Base-by-base conservation (phyloP, 208 protist species). In the Phytomonas francai region DNA sequence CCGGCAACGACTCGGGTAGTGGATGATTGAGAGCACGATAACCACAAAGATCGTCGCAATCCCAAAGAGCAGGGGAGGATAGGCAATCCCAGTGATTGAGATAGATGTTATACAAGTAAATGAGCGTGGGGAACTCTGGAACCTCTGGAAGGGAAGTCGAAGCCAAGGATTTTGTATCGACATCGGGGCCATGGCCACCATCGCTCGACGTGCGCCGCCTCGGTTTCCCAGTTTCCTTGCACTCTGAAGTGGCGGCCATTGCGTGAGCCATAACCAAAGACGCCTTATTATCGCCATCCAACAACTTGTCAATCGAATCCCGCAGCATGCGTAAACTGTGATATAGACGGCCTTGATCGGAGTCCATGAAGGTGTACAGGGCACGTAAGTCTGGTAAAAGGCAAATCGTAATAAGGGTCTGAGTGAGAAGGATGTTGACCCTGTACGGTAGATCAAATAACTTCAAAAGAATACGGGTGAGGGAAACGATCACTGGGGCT, bases 301-400 rank as follows among this genome's bases (percentile, higher is more conserved):
- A 42, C 33, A 71, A 72, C 16, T 56, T 57, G 9, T 80, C 82
- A 27, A 87, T 34, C 14, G 61, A 32, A 16, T 67, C 70, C 25
- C 74, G 80, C 60, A 88, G 39, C 39, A 72, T 70, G 12, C 73
- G 56, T 34, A 92, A 69, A 11, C 81, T 64, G 30, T 70, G 63
- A 32, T 77, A 66, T 33, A 93, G 73, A 36, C 76, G 75, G 1
- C 87, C 87, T 29, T 69, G 59, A 58, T 74, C 58, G 31, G 80
- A 72, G 59, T 90, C 82, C 51, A 93, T 63, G 19, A 93, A 70
- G 19, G 87, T 90, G 77, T 84, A 89, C 7, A 90, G 27, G 0
- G 87, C 83, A n/a, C 84, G 84, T 59, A 82, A 45, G 57, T 93
- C 87, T 5, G 87, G 84, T 45, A 89, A 39, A 9, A 88, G 61